Conservation (phyloP, 2,329 filamentous ascomycete species). For the Gliomastix tumulicola region DNA sequence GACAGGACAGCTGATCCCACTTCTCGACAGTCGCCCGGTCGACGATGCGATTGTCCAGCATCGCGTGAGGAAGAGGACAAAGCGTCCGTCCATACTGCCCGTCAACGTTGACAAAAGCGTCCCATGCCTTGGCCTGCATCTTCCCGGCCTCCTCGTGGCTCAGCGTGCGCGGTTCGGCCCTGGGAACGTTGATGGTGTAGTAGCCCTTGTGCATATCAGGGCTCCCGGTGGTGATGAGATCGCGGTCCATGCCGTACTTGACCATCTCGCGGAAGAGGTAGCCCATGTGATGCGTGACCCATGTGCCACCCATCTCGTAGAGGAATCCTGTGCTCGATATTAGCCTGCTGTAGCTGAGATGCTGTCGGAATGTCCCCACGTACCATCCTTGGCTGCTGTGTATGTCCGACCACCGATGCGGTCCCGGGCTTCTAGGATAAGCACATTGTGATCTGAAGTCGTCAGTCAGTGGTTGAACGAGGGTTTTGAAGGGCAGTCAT, state of each 20-base stretch:
- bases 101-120: slow-evolving; percentile 17
- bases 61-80: slow-evolving; percentile 15
- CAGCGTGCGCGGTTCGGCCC: slow-evolving; percentile 9
- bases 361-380: too few relatives aligned
- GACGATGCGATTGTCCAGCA: slow-evolving; percentile 5
- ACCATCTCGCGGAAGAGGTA: slow-evolving; percentile 33
- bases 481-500: background rate
- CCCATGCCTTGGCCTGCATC: slow-evolving; percentile 13
- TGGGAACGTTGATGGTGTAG: slow-evolving; percentile 10
- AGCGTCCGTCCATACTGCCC: slow-evolving; percentile 13
- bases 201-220: slow-evolving; percentile 7
- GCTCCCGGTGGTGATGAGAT: slow-evolving; percentile 4
- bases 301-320: slow-evolving; percentile 35
- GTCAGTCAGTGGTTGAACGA: too few relatives aligned
- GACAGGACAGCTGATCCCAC: slow-evolving; percentile 16
- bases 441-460: slow-evolving; percentile 9
- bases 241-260: slow-evolving; percentile 26
- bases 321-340: slow-evolving; percentile 22
- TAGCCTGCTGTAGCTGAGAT: too few relatives aligned
- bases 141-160: slow-evolving; percentile 15
- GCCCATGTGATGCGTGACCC: slow-evolving; percentile 28
- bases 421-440: slow-evolving; percentile 28
- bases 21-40: slow-evolving; percentile 6
- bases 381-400: slow-evolving; percentile 23
- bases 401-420: slow-evolving; percentile 19